These are phyloP conservation scores for Sugiyamaella chiloensis DNA, from an alignment of 805 yeast genomes.

Conservation along the genomic window DNA sequence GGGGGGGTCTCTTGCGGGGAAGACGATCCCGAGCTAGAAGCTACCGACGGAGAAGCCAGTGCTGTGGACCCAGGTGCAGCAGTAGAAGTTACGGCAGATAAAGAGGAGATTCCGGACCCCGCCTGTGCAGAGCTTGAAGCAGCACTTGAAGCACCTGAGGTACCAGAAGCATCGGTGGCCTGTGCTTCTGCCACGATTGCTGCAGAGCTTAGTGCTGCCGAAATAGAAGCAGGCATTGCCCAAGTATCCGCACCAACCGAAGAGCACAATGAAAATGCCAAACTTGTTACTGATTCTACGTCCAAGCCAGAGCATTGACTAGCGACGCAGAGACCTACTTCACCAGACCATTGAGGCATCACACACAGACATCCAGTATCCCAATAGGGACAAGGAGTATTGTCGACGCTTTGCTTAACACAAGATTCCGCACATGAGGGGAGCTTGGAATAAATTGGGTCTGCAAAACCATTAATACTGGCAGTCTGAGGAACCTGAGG, in stretches of 20 bases:
- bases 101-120: too few species aligned
- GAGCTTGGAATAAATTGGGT: conserved; percentile 38
- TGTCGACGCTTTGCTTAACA: conserved; percentile 33
- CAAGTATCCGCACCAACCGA: conserved; percentile 44
- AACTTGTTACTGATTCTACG: conserved; percentile 31
- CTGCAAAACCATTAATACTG: conserved; percentile 48
- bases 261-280: conserved; percentile 44
- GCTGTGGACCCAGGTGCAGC: neutral
- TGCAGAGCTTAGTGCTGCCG: conserved; percentile 33
- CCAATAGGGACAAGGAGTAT: conserved; percentile 53
- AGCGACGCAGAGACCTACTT: conserved; percentile 44
- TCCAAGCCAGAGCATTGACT: conserved; percentile 38
- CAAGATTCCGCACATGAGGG: conserved; percentile 46
- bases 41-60: conserved; percentile 1
- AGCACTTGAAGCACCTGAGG: conserved; percentile 7
- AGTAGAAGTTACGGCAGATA: neutral
- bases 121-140: neutral
- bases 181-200: conserved; percentile 15
- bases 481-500: conserved; percentile 49
- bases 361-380: conserved; percentile 52
- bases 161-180: conserved; percentile 10
- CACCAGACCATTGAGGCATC: conserved; percentile 51
- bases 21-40: neutral
- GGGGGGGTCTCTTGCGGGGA: too few species aligned
- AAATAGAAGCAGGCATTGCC: conserved; percentile 45